Base-by-base conservation (phyloP, 179 eudicot genomes). In the Spergularia azorica region DNA sequence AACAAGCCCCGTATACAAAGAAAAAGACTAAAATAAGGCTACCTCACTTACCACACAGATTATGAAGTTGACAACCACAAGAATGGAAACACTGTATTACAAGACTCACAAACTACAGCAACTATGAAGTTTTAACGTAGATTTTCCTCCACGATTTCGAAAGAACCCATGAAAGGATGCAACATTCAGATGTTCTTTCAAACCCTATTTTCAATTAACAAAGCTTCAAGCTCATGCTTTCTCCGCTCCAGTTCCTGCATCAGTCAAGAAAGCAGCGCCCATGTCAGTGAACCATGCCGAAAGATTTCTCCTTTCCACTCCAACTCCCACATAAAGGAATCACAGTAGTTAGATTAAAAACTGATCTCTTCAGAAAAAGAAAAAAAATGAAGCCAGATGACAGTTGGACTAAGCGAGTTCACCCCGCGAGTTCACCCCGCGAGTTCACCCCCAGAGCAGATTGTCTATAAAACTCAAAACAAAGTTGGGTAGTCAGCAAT, bases 181-280 rank as follows among this genome's bases (percentile, higher is more conserved):
- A 18, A 67, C 32, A 52, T 20, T 54, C 48, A 51, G 56, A 20
- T 66, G 12, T 63, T 21, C 62, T 72, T 55, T 83, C 58, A 75
- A 65, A 64, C 79, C 7, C 9, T 39, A 39, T 76, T 68, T 32
- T 77, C 68, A 9, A 85, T 51, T 72, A 85, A 75, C 80, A 83
- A 70, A 46, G 88, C 82, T 71, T 85, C 88, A 12, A 85, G 86
- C 74, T 85, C 86, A 62, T 77, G 67, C 50, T 80, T 68, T 68
- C 74, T 77, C 76, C 69, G 73, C 80, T 85, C 88, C 32, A 83
- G 43, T 71, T 85, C 86, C 88, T 85, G 84, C 84, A 72, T 74
- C 56, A 55, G 36, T 9, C 71, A 69, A 46, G 75, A 76, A 58
- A 38, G 18, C 54, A 38, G 50, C 50, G 56, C 48, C 21, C 67